These are phyloP conservation scores for Pseudisothecium myosuroides DNA, from an alignment of 225 moss, liverwort and hornwort genomes.

Conservation along the genomic window DNA sequence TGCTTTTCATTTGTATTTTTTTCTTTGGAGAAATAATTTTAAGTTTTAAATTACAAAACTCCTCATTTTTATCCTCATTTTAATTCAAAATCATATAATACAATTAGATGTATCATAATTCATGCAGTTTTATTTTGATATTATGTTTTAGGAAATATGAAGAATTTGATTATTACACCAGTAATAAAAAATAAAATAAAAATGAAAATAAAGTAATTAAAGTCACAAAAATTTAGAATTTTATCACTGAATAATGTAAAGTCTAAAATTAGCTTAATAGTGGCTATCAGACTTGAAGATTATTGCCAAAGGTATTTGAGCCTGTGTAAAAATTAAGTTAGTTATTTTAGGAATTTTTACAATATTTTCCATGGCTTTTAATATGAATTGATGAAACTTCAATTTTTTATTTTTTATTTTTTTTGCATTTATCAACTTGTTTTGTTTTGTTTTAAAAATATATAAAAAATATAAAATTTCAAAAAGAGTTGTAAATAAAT, in stretches of 20 bases:
- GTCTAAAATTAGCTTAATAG: background rate
- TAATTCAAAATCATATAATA: background rate
- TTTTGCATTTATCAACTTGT: no score
- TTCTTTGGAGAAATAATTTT: background rate
- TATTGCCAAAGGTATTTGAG: background rate
- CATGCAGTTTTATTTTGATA: background rate
- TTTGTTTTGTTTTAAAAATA: background rate
- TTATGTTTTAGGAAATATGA: background rate
- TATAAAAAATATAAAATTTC: no score
- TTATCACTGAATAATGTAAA: background rate
- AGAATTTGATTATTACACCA: background rate
- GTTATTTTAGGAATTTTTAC: background rate
- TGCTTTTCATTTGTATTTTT: background rate
- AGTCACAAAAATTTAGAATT: background rate
- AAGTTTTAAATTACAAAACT: background rate
- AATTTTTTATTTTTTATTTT: background rate
- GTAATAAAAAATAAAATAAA: background rate
- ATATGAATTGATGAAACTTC: background rate
- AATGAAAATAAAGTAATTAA: background rate
- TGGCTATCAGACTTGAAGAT: background rate
- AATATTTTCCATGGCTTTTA: background rate
- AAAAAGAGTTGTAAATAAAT: background rate
- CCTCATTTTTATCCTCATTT: no score
- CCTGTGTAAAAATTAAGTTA: background rate
- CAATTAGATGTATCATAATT: no score